Percentiles rank a stretch among this genome's conserved stretches.
Conservation (phyloP, 345 rosid species). For the Brassica juncea region DNA sequence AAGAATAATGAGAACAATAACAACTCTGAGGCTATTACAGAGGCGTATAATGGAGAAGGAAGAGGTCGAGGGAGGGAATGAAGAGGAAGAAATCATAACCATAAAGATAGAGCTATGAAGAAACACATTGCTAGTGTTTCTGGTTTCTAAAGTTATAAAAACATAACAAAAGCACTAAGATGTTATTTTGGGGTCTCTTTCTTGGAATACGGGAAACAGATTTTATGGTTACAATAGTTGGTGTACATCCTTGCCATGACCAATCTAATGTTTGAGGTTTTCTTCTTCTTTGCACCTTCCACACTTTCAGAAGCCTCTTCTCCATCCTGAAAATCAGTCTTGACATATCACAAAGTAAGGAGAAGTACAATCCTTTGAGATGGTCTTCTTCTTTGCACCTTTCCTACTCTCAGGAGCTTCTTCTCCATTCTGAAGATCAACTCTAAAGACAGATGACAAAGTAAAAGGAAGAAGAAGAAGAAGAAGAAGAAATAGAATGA, state of each 20-base stretch:
- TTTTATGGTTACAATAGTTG: neutral
- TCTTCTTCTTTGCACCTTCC: no score
- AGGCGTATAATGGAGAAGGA: constrained; percentile 47
- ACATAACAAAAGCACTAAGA: neutral
- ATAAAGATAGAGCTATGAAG: constrained; percentile 39
- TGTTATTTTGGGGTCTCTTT: neutral
- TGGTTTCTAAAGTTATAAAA: constrained; percentile 44
- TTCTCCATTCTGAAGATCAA: no score
- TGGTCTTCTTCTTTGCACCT: no score
- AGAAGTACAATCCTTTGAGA: no score
- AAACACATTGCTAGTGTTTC: constrained; percentile 73
- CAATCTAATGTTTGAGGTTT: no score
- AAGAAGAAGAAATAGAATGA: no score
- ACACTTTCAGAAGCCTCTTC: no score
- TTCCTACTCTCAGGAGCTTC: no score
- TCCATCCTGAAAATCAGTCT: no score
- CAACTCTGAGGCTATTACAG: constrained; percentile 41
- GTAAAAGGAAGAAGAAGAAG: no score
- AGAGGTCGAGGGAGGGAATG: constrained; percentile 40
- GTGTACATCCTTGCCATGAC: neutral
- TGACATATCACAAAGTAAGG: no score
- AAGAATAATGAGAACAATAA: constrained; percentile 15
- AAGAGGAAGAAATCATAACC: constrained; percentile 37
- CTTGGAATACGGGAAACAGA: neutral
- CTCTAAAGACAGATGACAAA: no score